Percentiles rank a stretch among this genome's conserved stretches.
Conservation (phyloP, 768 basidiomycete genomes). For the Pisolithus tinctorius region DNA sequence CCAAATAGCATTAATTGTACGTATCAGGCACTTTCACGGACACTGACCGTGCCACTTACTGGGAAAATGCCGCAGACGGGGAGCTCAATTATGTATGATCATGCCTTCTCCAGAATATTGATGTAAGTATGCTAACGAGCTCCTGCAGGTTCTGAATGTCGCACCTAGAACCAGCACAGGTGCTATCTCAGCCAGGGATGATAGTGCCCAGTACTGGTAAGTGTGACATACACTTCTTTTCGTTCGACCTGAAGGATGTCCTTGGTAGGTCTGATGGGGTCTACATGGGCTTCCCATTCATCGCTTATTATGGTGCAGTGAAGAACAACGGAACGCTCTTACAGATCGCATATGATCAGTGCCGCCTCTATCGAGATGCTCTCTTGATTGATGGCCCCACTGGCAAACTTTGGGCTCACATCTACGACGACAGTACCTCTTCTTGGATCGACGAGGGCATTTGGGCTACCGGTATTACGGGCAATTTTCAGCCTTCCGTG, state of each 20-base stretch:
- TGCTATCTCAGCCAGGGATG: constrained; percentile 35
- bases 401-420: constrained; percentile 33
- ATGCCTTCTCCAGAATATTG: not conserved
- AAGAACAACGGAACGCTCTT: constrained; percentile 31
- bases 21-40: constrained; percentile 10
- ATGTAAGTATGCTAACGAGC: not conserved
- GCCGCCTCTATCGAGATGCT: constrained; percentile 32
- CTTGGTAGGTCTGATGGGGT: constrained; percentile 30
- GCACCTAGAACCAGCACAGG: constrained; percentile 29
- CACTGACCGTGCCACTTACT: constrained; percentile 10
- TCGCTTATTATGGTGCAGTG: constrained; percentile 35
- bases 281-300: constrained; percentile 40
- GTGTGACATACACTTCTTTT: not conserved
- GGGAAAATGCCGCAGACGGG: constrained; percentile 15
- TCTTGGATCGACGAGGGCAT: constrained; percentile 17
- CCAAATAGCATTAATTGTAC: not conserved
- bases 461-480: constrained; percentile 29
- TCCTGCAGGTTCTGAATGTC: constrained; percentile 14
- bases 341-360: constrained; percentile 34
- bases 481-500: not conserved
- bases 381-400: constrained; percentile 25
- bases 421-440: constrained; percentile 9
- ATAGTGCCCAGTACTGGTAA: constrained; percentile 28
- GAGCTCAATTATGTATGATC: constrained; percentile 17
- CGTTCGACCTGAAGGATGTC: not conserved